Conservation (phyloP, 352 stramenopile genomes). For the Globisporangium middletonii region DNA sequence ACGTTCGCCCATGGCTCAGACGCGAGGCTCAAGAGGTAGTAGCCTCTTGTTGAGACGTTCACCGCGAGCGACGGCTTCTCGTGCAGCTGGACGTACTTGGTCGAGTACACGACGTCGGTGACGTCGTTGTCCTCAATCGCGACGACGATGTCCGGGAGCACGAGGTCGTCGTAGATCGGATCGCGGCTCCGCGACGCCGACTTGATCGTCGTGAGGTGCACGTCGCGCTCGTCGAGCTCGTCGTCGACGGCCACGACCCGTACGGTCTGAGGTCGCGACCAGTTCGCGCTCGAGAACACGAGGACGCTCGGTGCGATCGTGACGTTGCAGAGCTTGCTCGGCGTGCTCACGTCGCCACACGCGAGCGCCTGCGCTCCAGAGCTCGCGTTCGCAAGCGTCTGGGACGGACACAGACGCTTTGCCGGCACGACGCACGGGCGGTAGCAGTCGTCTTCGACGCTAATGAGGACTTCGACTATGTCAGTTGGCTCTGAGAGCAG, state of each 20-base stretch:
- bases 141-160: conserved; percentile 60
- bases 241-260: conserved; percentile 68
- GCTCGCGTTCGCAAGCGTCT: not conserved
- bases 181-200: conserved; percentile 36
- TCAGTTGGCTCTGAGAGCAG: conserved; percentile 56
- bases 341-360: conserved; percentile 11
- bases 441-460: conserved; percentile 53
- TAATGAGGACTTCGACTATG: conserved; percentile 36
- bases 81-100: conserved; percentile 5
- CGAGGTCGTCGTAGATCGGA: conserved; percentile 47
- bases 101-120: conserved; percentile 44
- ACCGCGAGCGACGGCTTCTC: conserved; percentile 19
- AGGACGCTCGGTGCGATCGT: conserved; percentile 44
- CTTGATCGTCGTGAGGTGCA: conserved; percentile 55
- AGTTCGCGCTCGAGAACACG: conserved; percentile 44
- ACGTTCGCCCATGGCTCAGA: conserved; percentile 70
- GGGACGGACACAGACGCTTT: conserved; percentile 29
- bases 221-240: conserved; percentile 54
- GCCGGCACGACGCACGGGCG: conserved; percentile 25
- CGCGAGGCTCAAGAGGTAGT: conserved; percentile 41
- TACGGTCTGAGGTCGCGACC: conserved; percentile 58
- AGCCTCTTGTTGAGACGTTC: conserved; percentile 22
- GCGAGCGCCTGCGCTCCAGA: not conserved
- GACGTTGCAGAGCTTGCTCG: conserved; percentile 52
- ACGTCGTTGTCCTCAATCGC: conserved; percentile 64